Conservation (phyloP, 805 yeast genomes). For the Suhomyces kilbournensis region DNA sequence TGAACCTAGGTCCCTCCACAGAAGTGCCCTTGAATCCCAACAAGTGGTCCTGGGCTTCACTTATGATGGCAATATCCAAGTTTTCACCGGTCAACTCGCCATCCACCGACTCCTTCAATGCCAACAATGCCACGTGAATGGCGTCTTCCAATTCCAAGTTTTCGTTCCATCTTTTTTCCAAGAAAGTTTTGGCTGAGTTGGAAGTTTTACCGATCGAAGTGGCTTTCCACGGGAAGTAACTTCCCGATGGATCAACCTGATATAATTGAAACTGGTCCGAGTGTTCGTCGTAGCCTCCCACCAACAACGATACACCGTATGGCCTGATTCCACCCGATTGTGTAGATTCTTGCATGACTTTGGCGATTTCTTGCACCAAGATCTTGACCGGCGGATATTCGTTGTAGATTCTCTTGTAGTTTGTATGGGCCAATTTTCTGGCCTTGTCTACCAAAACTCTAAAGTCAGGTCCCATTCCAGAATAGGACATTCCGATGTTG, state of each 20-base stretch:
- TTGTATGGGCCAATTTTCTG: slow-evolving; percentile 87
- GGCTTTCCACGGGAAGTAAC: slow-evolving; percentile 99
- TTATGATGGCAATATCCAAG: slow-evolving; percentile 85
- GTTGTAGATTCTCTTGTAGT: slow-evolving; percentile 88
- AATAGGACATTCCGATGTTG: slow-evolving; percentile 91
- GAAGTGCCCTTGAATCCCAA: slow-evolving; percentile 84
- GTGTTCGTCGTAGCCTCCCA: slow-evolving; percentile 89
- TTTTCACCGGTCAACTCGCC: slow-evolving; percentile 98
- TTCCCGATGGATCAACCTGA: slow-evolving; percentile 97
- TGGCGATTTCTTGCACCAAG: slow-evolving; percentile 90
- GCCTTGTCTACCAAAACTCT: slow-evolving; percentile 92
- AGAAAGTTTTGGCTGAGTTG: slow-evolving; percentile 91
- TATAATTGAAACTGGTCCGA: slow-evolving; percentile 70
- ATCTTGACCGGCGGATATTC: slow-evolving; percentile 97
- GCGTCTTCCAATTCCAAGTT: slow-evolving; percentile 98
- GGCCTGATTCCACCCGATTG: slow-evolving; percentile 99
- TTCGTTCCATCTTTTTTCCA: slow-evolving; percentile 98
- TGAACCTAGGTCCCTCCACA: slow-evolving; percentile 86
- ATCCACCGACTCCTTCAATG: slow-evolving; percentile 93
- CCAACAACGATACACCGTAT: slow-evolving; percentile 91
- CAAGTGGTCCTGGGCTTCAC: slow-evolving; percentile 74
- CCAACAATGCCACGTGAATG: slow-evolving; percentile 89
- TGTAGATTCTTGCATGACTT: slow-evolving; percentile 97
- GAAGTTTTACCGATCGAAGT: slow-evolving; percentile 98
- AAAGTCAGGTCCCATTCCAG: slow-evolving; percentile 99